phyloP scores from a whole-genome alignment of 2,329 filamentous ascomycete species.

The Pseudocercospora crystallina region DNA sequence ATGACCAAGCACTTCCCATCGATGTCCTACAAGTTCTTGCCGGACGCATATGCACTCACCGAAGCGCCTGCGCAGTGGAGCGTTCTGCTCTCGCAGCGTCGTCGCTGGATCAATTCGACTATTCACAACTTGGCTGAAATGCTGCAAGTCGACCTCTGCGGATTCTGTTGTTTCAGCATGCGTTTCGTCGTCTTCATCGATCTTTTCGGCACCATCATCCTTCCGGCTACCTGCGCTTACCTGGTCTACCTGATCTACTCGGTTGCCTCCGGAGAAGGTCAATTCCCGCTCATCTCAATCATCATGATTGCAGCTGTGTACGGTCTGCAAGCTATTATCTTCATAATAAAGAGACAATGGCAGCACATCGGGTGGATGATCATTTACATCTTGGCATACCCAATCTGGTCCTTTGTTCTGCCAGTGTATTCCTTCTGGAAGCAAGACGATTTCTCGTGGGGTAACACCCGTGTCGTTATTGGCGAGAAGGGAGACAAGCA shows the following conservation, averaged over 20 bases:
- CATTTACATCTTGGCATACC: constrained; percentile 94
- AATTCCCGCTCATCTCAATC: constrained; percentile 83
- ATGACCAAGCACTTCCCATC: constrained; percentile 97
- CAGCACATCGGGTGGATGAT: constrained; percentile 99
- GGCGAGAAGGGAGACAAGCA: constrained; percentile 90
- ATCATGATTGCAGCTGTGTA: constrained; percentile 89
- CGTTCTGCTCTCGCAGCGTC: constrained; percentile 92
- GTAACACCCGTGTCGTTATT: constrained; percentile 95
- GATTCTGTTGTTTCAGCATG: constrained; percentile 99
- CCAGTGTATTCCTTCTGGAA: constrained; percentile 99
- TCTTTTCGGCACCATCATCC: constrained; percentile 84
- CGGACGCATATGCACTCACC: constrained; percentile 89
- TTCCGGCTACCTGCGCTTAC: constrained; percentile 87
- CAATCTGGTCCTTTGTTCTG: constrained; percentile 86
- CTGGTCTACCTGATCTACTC: constrained; percentile 83
- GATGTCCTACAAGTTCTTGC: constrained; percentile 95
- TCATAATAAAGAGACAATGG: constrained; percentile 96
- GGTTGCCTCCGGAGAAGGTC: constrained; percentile 66
- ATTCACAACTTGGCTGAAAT: constrained; percentile 94
- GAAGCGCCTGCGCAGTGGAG: constrained; percentile 93
- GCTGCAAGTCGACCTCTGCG: constrained; percentile 88
- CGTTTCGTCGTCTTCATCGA: constrained; percentile 96
- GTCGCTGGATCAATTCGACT: constrained; percentile 99
- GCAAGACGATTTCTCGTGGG: constrained; percentile 98
- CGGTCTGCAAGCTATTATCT: constrained; percentile 92